Evolutionary conservation across 2,329 filamentous ascomycete species (phyloP).

Genomic region (Aspergillus uvarum): DNA sequence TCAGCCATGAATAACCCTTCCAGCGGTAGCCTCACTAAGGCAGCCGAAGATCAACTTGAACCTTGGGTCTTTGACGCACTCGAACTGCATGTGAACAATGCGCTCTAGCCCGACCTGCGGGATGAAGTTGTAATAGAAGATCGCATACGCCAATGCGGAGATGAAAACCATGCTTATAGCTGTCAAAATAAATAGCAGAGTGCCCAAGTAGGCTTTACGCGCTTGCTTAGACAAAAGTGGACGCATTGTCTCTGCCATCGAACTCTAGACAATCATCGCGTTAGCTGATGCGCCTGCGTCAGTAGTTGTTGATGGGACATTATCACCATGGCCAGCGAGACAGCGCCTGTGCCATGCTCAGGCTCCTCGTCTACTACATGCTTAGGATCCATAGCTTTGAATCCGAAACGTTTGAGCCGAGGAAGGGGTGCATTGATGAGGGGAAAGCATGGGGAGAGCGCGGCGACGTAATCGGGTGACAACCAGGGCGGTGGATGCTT

Average conservation of each 20-base stretch:
- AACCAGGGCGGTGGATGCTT: slow-evolving; percentile 1
- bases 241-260: slow-evolving; percentile 54
- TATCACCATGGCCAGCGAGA: slow-evolving; percentile 20
- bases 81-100: slow-evolving; percentile 67
- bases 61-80: slow-evolving; percentile 38
- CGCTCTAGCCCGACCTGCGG: slow-evolving; percentile 63
- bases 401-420: background rate
- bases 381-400: slow-evolving; percentile 18
- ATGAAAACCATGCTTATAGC: slow-evolving; percentile 57
- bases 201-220: slow-evolving; percentile 64
- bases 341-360: slow-evolving; percentile 8
- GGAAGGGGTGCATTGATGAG: background rate
- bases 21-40: no score
- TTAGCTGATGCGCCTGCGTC: slow-evolving; percentile 18
- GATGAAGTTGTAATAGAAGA: slow-evolving; percentile 69
- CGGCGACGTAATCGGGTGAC: slow-evolving; percentile 19
- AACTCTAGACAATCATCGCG: slow-evolving; percentile 45
- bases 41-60: background rate
- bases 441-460: slow-evolving; percentile 1
- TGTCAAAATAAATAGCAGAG: slow-evolving; percentile 53
- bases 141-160: slow-evolving; percentile 60
- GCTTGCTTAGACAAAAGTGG: slow-evolving; percentile 61
- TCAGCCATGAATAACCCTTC: background rate
- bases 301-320: background rate
- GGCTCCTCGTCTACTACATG: slow-evolving; percentile 12